Conservation (phyloP, 805 yeast species). For the Wickerhamomyces kurtzmanii region DNA sequence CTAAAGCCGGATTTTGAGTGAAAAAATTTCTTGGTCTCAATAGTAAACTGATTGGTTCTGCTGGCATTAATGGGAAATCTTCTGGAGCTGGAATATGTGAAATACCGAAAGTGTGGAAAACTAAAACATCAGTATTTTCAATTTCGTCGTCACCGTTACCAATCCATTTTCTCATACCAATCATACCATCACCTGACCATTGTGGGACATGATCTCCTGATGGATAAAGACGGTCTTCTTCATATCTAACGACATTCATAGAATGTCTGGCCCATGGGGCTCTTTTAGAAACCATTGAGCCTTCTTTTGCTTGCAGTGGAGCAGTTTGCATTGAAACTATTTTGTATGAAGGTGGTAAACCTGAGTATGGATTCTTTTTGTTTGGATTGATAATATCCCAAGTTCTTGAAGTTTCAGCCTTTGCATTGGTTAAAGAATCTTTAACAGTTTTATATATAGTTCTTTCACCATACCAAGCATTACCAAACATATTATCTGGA, state of each 20-base stretch:
- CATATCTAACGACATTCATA: conserved; percentile 61
- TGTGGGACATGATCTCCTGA: conserved; percentile 75
- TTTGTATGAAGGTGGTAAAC: conserved; percentile 69
- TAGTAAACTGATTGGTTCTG: conserved; percentile 67
- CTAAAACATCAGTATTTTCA: conserved; percentile 61
- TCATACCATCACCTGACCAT: conserved; percentile 58
- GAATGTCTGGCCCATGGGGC: conserved; percentile 73
- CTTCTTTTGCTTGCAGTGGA: conserved; percentile 62
- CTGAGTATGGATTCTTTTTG: conserved; percentile 56
- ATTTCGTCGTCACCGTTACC: conserved; percentile 49
- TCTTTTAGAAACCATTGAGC: conserved; percentile 68
- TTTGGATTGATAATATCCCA: conserved; percentile 76
- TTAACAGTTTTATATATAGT: conserved; percentile 59
- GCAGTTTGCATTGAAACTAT: conserved; percentile 70
- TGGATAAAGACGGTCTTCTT: conserved; percentile 67
- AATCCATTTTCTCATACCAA: conserved; percentile 62
- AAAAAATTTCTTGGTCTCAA: conserved; percentile 76
- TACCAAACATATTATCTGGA: conserved; percentile 67
- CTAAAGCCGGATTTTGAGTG: conserved; percentile 68
- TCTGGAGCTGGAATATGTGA: conserved; percentile 86
- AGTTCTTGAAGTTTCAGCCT: conserved; percentile 56
- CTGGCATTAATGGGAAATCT: conserved; percentile 86
- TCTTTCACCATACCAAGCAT: conserved; percentile 59
- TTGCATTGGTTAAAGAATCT: conserved; percentile 54
- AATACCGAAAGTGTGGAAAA: conserved; percentile 78